Base-by-base conservation (phyloP, 129 eudicot genomes). In the Tanacetum coccineum region DNA sequence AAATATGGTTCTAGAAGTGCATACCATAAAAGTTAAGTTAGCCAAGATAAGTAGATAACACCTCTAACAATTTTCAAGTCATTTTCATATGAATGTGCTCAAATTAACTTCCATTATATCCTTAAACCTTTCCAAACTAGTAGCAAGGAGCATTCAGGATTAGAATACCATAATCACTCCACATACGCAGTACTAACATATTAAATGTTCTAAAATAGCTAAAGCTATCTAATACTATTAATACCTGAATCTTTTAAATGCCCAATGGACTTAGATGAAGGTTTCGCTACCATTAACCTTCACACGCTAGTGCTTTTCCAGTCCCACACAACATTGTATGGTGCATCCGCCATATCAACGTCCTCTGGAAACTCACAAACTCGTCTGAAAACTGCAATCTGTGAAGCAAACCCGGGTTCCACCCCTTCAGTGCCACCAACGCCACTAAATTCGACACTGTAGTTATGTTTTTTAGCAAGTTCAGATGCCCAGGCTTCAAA, bases 351-450 rank as follows among this genome's bases (percentile, higher is more conserved):
- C 32, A 55, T 68, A 54, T 76, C 62, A 20, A 17, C 54, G 17
- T 79, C 44, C 12, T 11, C 20, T 25, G 45, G 48, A 67, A 68
- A 55, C 48, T 79, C 81, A 59, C 53, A 76, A 44, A 18, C 67
- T 61, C 87, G 86, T 62, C 79, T 84, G 57, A 89, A 93, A 14
- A 93, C 90, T 2, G 99, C 99, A 59, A 93, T 93, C 78, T 93
- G 99, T 28, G 99, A 93, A 1, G 48, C 66, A 36, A 60, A 60
- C 46, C 66, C 66, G 8, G 66, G 66, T 60, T 60, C 66, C 22
- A 60, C 66, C 14, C 66, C 48, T n/a, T 60, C 66, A 45, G 47
- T 63, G n/a, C 99, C 96, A 4, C 99, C 99, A 75, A 93, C 99
- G 4, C 99, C 96, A 66, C 95, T 81, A 62, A 78, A 93, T 20